phyloP scores from a whole-genome alignment of 225 moss, liverwort and hornwort genomes.

The Sphagnum tenellum region DNA sequence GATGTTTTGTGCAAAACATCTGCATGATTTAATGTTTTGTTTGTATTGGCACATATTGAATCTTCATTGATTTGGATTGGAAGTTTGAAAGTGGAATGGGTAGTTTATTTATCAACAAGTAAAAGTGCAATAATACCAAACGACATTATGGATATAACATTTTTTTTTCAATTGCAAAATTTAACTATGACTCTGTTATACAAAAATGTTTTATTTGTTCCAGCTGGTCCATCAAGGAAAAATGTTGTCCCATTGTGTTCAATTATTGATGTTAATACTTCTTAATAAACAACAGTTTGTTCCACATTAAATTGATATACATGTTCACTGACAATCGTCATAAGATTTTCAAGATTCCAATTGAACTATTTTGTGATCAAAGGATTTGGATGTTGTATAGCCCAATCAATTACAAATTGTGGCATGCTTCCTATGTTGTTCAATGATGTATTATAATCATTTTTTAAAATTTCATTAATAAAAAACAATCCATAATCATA shows the following conservation, averaged over 20 bases:
- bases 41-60: not conserved
- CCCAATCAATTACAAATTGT: not conserved
- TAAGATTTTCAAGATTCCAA: not conserved
- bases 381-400: not conserved
- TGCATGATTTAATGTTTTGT: not conserved
- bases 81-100: not conserved
- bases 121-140: not conserved
- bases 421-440: not conserved
- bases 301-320: not conserved
- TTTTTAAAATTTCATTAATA: not conserved
- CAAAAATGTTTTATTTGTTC: not conserved
- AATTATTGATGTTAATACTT: not conserved
- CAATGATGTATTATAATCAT: conserved; percentile 1
- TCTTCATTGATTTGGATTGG: not conserved
- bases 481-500: not conserved
- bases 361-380: not conserved
- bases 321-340: not conserved
- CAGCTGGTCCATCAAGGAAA: not conserved
- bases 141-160: not conserved
- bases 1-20: not conserved
- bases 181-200: not conserved
- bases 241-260: not conserved
- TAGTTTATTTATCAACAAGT: not conserved
- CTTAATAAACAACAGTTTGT: not conserved
- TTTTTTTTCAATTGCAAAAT: not conserved